These are phyloP conservation scores for Talaromyces wortmannii DNA, from an alignment of 495 filamentous ascomycete species.

Conservation along the genomic window DNA sequence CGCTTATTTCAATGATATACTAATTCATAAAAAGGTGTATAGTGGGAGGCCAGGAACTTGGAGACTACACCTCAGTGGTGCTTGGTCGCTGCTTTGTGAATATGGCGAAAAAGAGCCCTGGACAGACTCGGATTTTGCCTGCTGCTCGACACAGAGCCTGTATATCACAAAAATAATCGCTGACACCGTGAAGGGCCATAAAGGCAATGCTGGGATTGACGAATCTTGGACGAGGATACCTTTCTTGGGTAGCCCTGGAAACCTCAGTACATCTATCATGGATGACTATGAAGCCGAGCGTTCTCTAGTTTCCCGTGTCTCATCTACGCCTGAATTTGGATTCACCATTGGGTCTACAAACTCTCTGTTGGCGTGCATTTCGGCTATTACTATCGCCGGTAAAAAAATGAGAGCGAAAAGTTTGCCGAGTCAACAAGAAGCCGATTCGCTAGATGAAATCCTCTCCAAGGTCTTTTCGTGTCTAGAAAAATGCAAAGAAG, in stretches of 20 bases:
- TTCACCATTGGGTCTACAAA: conserved; percentile 7
- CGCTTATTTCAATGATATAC: neutral
- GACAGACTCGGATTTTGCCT: conserved; percentile 8
- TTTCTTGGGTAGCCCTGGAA: neutral
- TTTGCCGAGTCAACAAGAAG: neutral
- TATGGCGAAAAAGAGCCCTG: conserved; percentile 4
- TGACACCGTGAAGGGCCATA: conserved; percentile 4
- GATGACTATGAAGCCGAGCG: neutral
- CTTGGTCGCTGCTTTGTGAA: conserved; percentile 5
- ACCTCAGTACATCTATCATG: neutral
- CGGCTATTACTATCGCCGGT: conserved; percentile 4
- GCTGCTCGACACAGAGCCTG: conserved; percentile 9
- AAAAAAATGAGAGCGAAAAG: neutral
- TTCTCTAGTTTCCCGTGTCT: conserved; percentile 1
- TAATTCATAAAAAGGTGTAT: conserved; percentile 7
- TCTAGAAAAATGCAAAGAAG: conserved; percentile 3
- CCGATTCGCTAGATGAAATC: conserved; percentile 2
- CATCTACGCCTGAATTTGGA: conserved; percentile 5
- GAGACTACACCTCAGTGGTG: conserved; percentile 7
- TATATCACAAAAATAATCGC: conserved; percentile 9
- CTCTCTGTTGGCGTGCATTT: conserved; percentile 7
- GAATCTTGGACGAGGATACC: neutral
- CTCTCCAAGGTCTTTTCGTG: conserved; percentile 1
- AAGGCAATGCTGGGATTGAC: neutral
- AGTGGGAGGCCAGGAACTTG: conserved; percentile 9